phyloP scores from a whole-genome alignment of 2,329 filamentous ascomycete genomes.

The Cladosporium colombiae region DNA sequence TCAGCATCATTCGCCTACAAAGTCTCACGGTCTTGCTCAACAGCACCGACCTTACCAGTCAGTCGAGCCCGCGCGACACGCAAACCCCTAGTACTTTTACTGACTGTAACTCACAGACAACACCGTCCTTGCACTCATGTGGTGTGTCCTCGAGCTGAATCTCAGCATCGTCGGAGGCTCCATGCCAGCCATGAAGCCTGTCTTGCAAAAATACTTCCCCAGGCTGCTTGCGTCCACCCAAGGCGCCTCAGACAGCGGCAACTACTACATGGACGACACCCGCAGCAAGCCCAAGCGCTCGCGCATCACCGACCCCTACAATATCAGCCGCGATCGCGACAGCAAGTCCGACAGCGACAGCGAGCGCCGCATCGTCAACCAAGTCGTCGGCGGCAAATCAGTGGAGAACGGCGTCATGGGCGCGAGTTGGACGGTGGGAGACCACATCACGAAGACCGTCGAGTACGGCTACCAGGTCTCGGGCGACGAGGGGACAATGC shows the following conservation, averaged over 20 bases:
- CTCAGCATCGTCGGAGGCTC: constrained; percentile 15
- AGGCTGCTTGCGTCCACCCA: constrained; percentile 11
- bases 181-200: constrained; percentile 19
- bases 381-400: background rate
- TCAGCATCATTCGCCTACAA: constrained; percentile 17
- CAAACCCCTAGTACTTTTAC: background rate
- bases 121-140: constrained; percentile 16
- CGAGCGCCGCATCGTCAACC: constrained; percentile 8
- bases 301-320: constrained; percentile 18
- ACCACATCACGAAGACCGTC: constrained; percentile 13
- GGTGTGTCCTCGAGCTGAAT: constrained; percentile 18
- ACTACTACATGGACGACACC: constrained; percentile 15
- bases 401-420: constrained; percentile 5
- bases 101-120: background rate
- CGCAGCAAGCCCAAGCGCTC: constrained; percentile 17
- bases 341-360: constrained; percentile 16
- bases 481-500: background rate
- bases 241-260: constrained; percentile 2
- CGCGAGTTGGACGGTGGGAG: constrained; percentile 1
- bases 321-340: constrained; percentile 8
- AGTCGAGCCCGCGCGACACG: background rate
- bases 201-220: constrained; percentile 17
- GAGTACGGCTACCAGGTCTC: constrained; percentile 17
- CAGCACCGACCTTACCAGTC: constrained; percentile 12
- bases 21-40: constrained; percentile 13